Conservation (phyloP, 257 asterid species). For the Solanum sitiens region DNA sequence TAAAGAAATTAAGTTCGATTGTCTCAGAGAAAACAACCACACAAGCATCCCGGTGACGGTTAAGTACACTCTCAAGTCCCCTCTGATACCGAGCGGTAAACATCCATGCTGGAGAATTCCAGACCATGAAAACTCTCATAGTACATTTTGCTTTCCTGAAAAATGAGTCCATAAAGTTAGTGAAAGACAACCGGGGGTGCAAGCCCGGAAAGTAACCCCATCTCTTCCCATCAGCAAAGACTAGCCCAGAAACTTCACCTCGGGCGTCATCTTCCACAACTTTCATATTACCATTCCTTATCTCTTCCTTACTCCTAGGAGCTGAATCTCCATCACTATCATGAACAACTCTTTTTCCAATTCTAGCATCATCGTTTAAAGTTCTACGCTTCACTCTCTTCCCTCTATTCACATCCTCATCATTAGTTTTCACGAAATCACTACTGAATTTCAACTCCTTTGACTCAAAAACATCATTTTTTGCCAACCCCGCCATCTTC, state of each 20-base stretch:
- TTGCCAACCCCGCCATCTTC: not conserved
- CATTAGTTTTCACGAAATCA: not conserved
- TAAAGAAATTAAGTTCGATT: slow-evolving; percentile 84
- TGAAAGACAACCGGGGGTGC: slow-evolving; percentile 53
- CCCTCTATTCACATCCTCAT: not conserved
- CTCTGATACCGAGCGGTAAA: slow-evolving; percentile 86
- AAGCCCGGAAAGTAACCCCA: slow-evolving; percentile 95
- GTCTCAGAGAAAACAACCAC: slow-evolving; percentile 93
- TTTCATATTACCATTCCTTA: not conserved
- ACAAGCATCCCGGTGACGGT: slow-evolving; percentile 69
- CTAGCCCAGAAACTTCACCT: slow-evolving; percentile 27
- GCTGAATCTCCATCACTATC: not conserved
- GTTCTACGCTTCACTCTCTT: slow-evolving; percentile 46
- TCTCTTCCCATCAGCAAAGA: slow-evolving; percentile 81
- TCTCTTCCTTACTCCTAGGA: not conserved
- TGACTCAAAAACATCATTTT: not conserved
- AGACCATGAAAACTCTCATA: slow-evolving; percentile 76
- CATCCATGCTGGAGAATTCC: slow-evolving; percentile 99
- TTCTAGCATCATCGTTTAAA: slow-evolving; percentile 25
- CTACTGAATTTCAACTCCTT: not conserved
- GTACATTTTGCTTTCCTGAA: slow-evolving; percentile 64
- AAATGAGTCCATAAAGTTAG: slow-evolving; percentile 69
- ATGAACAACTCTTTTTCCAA: slow-evolving; percentile 1
- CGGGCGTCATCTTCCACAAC: not conserved
- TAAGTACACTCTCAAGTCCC: slow-evolving; percentile 76